phyloP scores from a whole-genome alignment of 108 stramenopile genomes.

The Phaeodactylum tricornutum region DNA sequence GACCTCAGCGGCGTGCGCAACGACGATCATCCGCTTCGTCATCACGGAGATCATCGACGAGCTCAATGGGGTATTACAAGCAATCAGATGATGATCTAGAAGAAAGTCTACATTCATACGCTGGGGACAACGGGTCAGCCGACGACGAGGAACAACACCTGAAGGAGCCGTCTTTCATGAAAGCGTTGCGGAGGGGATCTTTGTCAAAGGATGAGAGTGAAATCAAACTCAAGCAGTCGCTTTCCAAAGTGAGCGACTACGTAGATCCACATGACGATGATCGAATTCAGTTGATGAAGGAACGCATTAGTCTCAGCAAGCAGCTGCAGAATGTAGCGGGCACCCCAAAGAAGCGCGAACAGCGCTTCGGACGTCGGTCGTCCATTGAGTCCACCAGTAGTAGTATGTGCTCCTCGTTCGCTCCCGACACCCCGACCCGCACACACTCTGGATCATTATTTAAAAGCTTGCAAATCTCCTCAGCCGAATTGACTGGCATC shows the following conservation, averaged over 20 bases:
- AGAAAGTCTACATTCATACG: too few species aligned
- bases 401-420: too few species aligned
- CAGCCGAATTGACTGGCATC: neutral
- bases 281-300: neutral
- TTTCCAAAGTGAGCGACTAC: neutral
- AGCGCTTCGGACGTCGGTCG: neutral
- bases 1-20: too few species aligned
- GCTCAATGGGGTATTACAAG: too few species aligned
- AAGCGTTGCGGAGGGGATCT: neutral
- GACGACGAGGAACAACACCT: too few species aligned
- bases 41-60: too few species aligned
- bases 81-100: too few species aligned
- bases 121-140: too few species aligned
- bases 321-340: neutral
- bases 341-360: neutral
- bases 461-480: neutral
- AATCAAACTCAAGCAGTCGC: neutral
- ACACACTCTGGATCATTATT: neutral
- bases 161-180: neutral
- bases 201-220: neutral
- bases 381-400: neutral
- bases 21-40: too few species aligned
- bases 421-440: too few species aligned
- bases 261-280: neutral
- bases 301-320: neutral